Evolutionary conservation across 495 filamentous ascomycete species (phyloP), one percentile per base, ranked within the genome.

Genomic region (Xylaria cubensis): DNA sequence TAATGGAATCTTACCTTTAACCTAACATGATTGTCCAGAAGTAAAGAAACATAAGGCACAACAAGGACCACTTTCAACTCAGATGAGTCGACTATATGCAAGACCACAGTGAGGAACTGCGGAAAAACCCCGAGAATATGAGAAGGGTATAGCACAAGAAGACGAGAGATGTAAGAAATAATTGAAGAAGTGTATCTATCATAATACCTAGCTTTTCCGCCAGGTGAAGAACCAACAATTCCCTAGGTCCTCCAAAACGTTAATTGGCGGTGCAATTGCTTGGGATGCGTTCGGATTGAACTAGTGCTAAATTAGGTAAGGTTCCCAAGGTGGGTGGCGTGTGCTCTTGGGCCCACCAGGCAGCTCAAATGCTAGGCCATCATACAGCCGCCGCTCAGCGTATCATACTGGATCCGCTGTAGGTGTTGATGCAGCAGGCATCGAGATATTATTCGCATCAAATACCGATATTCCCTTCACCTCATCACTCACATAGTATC

Each of bases 401-500:
- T 13, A 61, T 44, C 36, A 64, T 44, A 15, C 41, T 41, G 19
- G 42, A 34, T 48, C 24, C 4, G n/a, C 15, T 50, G 62, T n/a
- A 32, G 12, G 44, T 55, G 62, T 68, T 64, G 69, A 69, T 55
- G 74, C 69, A 72, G 61, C 69, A 75, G 64, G 69, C 63, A 56
- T 71, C 71, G 70, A 75, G 73, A 42, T 21, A 72, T 74, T 21
- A 72, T 74, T 72, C 73, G 69, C 76, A 76, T 78, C 76, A 69
- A 79, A 74, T 72, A 74, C 75, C 39, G 15, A 42, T 44, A 44
- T 72, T 65, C 76, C 74, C 72, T 66, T 81, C 72, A 72, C 61
- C 12, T 80, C 72, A 72, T 56, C 32, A 26, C 34, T 44, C 48
- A 75, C 74, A 44, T 15, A 7, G 75, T 53, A 76, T 46, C 69